Evolutionary conservation across 768 basidiomycete genomes (phyloP).

Genomic region (Rhizopogon vinicolor): DNA sequence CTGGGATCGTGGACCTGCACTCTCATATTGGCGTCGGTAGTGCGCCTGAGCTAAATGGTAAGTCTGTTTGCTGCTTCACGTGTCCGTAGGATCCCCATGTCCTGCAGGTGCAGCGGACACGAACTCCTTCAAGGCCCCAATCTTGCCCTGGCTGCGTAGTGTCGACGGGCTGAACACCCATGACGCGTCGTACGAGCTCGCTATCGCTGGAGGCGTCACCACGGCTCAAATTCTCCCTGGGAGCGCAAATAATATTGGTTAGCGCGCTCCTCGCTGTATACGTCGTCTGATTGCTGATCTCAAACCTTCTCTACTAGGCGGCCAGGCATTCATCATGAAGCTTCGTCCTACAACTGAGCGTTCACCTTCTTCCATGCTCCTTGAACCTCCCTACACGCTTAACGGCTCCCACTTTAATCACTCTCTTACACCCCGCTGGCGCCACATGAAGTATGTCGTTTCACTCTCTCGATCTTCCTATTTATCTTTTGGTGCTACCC

Average conservation of each 20-base stretch:
- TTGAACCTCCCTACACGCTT: conserved; percentile 48
- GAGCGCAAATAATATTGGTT: conserved; percentile 23
- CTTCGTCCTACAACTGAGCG: conserved; percentile 42
- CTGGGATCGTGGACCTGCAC: conserved; percentile 56
- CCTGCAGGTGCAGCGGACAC: conserved; percentile 43
- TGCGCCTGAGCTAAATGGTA: conserved; percentile 28
- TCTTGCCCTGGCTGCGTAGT: conserved; percentile 58
- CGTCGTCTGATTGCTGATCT: background rate
- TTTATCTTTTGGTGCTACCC: background rate
- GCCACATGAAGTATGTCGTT: conserved; percentile 22
- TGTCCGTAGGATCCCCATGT: conserved; percentile 8
- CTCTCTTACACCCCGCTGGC: conserved; percentile 18
- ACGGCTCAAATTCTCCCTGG: conserved; percentile 49
- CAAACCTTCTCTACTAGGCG: conserved; percentile 26
- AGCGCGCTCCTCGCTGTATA: conserved; percentile 5
- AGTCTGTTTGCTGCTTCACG: background rate
- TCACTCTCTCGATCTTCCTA: background rate
- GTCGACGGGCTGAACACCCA: conserved; percentile 44
- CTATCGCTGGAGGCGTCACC: conserved; percentile 43
- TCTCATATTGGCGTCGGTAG: conserved; percentile 41
- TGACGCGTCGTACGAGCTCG: conserved; percentile 34
- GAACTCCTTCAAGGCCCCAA: conserved; percentile 53
- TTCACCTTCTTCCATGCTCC: conserved; percentile 40
- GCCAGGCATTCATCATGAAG: conserved; percentile 50
- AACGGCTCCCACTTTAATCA: conserved; percentile 15